Evolutionary conservation across 2,329 filamentous ascomycete genomes (phyloP).

Genomic region (Sclerotinia spermophila): DNA sequence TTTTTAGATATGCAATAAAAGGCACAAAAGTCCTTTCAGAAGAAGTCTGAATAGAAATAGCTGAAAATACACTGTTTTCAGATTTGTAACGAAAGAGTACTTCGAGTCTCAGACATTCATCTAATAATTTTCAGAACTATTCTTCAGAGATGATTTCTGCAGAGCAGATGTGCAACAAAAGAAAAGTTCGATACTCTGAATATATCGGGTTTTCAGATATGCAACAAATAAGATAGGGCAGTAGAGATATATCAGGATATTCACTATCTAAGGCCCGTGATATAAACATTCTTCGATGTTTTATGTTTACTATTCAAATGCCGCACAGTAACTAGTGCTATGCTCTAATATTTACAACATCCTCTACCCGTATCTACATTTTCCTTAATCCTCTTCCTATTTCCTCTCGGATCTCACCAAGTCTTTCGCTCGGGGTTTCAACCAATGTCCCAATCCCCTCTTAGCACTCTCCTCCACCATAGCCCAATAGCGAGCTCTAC

Average conservation of each 20-base stretch:
- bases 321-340: too few relatives aligned
- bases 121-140: not conserved
- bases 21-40: too few relatives aligned
- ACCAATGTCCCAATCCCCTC: not conserved
- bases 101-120: not conserved
- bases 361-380: not conserved
- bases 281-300: not conserved
- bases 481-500: too few relatives aligned
- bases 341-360: not conserved
- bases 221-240: not conserved
- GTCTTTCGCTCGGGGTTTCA: not conserved
- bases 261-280: not conserved
- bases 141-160: not conserved
- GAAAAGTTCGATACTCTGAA: too few relatives aligned
- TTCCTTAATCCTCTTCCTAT: not conserved
- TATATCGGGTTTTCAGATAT: not conserved
- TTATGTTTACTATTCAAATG: not conserved
- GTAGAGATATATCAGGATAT: not conserved
- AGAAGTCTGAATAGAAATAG: too few relatives aligned
- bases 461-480: not conserved
- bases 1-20: not conserved
- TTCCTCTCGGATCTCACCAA: not conserved
- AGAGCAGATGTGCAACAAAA: not conserved
- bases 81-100: not conserved
- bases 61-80: too few relatives aligned